phyloP scores from a whole-genome alignment of 176 grass and related monocot species.

The Zea luxurians region DNA sequence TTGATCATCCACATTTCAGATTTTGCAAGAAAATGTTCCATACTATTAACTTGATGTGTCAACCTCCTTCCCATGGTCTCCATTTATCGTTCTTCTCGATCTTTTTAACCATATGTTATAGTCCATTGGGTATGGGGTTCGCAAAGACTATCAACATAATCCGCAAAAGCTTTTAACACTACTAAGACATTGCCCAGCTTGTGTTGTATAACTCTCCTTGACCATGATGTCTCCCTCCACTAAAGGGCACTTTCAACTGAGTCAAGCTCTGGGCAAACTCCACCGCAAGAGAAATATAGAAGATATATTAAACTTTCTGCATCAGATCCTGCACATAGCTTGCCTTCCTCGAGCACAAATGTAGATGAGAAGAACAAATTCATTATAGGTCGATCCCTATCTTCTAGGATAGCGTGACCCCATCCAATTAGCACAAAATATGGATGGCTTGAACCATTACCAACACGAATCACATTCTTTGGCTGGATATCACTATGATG shows the following conservation, averaged over 20 bases:
- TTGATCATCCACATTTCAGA: slow-evolving; percentile 27
- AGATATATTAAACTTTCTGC: slow-evolving; percentile 94
- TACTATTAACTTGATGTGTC: slow-evolving; percentile 49
- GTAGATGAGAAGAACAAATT: slow-evolving; percentile 96
- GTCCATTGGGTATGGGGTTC: slow-evolving; percentile 90
- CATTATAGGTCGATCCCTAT: slow-evolving; percentile 77
- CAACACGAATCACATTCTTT: slow-evolving; percentile 84
- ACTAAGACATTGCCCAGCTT: slow-evolving; percentile 78
- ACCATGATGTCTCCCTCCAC: slow-evolving; percentile 93
- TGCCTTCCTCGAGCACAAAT: slow-evolving; percentile 89
- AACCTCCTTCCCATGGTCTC: slow-evolving; percentile 92
- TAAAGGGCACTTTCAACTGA: slow-evolving; percentile 89
- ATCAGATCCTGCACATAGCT: slow-evolving; percentile 85
- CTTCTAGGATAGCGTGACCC: slow-evolving; percentile 95
- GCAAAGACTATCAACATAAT: slow-evolving; percentile 97
- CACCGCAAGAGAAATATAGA: slow-evolving; percentile 85
- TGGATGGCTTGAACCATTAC: slow-evolving; percentile 57
- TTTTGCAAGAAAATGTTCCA: slow-evolving; percentile 30
- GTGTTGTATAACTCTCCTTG: slow-evolving; percentile 93
- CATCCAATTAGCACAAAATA: slow-evolving; percentile 88
- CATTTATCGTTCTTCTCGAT: slow-evolving; percentile 73
- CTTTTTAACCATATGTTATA: slow-evolving; percentile 97
- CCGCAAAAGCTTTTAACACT: slow-evolving; percentile 93
- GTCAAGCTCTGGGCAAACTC: slow-evolving; percentile 79
- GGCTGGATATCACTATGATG: slow-evolving; percentile 81